Evolutionary conservation across 352 stramenopile genomes (phyloP).

Genomic region (Plasmopara viticola): DNA sequence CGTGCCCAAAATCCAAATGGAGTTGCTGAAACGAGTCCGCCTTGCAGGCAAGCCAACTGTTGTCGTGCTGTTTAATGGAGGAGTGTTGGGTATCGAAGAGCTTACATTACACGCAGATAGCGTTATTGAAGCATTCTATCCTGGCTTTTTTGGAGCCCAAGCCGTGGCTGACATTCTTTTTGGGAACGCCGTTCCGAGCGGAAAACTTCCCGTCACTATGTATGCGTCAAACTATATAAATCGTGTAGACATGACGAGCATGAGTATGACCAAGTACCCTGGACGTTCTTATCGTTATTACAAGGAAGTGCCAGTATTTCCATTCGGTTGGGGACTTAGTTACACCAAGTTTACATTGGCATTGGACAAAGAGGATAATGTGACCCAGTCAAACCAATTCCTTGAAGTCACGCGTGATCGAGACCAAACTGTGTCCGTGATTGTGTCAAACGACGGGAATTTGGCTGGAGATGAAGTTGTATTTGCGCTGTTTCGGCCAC

Average conservation of each 20-base stretch:
- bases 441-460: slow-evolving; percentile 53
- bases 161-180: slow-evolving; percentile 83
- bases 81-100: slow-evolving; percentile 71
- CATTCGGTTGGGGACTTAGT: slow-evolving; percentile 87
- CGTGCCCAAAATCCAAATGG: slow-evolving; percentile 63
- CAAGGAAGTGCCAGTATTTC: slow-evolving; percentile 81
- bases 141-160: slow-evolving; percentile 71
- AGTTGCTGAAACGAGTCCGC: slow-evolving; percentile 66
- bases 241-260: slow-evolving; percentile 75
- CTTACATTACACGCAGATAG: slow-evolving; percentile 56
- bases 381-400: slow-evolving; percentile 7
- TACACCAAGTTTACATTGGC: slow-evolving; percentile 82
- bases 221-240: slow-evolving; percentile 77
- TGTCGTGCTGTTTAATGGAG: slow-evolving; percentile 85
- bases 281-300: slow-evolving; percentile 91
- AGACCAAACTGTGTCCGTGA: slow-evolving; percentile 41
- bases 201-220: slow-evolving; percentile 85
- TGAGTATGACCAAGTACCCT: slow-evolving; percentile 87
- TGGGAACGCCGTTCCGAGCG: slow-evolving; percentile 68
- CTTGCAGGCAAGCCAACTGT: slow-evolving; percentile 56
- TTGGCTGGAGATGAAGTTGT: slow-evolving; percentile 64
- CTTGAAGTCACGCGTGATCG: slow-evolving; percentile 30
- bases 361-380: slow-evolving; percentile 5
- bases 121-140: slow-evolving; percentile 79
- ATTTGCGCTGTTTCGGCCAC: slow-evolving; percentile 67